Evolutionary conservation across 31 red algal species (phyloP).

Genomic region (Pterothamnion heteromorphum): DNA sequence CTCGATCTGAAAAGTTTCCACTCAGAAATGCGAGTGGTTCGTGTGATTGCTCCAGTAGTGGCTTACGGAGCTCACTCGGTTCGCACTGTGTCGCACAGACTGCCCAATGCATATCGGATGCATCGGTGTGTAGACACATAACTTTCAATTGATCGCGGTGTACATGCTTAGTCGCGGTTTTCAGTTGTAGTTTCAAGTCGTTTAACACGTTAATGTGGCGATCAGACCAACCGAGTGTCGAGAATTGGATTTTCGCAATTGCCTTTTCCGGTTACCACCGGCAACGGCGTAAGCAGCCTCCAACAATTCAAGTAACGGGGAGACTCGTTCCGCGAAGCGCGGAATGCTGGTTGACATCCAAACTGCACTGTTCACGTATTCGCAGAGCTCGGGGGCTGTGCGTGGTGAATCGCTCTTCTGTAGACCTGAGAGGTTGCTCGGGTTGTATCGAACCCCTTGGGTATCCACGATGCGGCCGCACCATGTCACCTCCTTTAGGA

Average conservation of each 20-base stretch:
- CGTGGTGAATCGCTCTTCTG: background rate
- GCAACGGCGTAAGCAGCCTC: background rate
- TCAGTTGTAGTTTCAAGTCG: background rate
- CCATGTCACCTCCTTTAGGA: background rate
- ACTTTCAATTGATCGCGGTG: background rate
- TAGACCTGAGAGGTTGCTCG: background rate
- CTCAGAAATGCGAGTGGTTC: background rate
- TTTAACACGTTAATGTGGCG: background rate
- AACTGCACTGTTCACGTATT: background rate
- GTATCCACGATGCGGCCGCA: background rate
- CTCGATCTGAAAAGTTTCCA: background rate
- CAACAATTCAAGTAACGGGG: background rate
- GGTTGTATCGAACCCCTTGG: background rate
- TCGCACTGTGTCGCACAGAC: background rate
- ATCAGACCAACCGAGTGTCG: background rate
- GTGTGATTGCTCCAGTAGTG: background rate
- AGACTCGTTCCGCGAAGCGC: background rate
- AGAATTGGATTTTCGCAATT: background rate
- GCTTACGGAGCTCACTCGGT: background rate
- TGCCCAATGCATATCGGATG: background rate
- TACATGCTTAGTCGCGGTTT: background rate
- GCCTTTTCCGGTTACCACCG: background rate
- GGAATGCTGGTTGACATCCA: background rate
- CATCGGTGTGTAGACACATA: background rate
- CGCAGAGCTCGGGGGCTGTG: background rate